Evolutionary conservation across 2,329 filamentous ascomycete genomes (phyloP).

Genomic region (Aspergillus unguis): DNA sequence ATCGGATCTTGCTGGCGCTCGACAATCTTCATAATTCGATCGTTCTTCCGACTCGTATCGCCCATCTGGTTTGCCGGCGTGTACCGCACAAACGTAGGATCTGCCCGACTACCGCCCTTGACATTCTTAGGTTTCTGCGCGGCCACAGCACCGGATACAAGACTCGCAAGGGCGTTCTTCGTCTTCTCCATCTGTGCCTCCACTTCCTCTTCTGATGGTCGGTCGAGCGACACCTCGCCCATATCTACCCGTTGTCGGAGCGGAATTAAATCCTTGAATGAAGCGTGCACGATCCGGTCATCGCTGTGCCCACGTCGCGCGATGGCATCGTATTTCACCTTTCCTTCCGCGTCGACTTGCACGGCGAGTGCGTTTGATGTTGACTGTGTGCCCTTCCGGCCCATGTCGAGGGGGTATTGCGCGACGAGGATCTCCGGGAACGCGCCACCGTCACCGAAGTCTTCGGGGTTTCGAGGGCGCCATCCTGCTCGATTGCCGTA

Average conservation of each 20-base stretch:
- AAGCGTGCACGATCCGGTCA: constrained; percentile 82
- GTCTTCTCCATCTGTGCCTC: constrained; percentile 81
- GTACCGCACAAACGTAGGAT: constrained; percentile 91
- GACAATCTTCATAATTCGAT: constrained; percentile 98
- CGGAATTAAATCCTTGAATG: constrained; percentile 95
- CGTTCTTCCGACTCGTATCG: constrained; percentile 76
- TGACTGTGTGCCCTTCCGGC: constrained; percentile 65
- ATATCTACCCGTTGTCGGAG: constrained; percentile 88
- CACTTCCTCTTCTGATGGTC: constrained; percentile 81
- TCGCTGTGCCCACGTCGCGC: constrained; percentile 83
- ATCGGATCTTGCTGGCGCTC: constrained; percentile 90
- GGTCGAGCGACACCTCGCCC: constrained; percentile 81
- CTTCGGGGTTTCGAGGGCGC: constrained; percentile 82
- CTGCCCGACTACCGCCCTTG: constrained; percentile 72
- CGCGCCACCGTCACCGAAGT: constrained; percentile 93
- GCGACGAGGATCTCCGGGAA: constrained; percentile 93
- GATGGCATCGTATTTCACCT: constrained; percentile 95
- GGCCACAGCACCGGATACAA: constrained; percentile 81
- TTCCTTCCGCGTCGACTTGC: constrained; percentile 85
- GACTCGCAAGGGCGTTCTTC: constrained; percentile 73
- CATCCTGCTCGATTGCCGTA: constrained; percentile 87
- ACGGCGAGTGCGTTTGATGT: constrained; percentile 86
- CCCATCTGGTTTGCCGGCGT: constrained; percentile 98
- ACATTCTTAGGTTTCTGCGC: constrained; percentile 96
- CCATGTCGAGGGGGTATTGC: constrained; percentile 95